Evolutionary conservation across 345 rosid species (phyloP), one percentile per base, ranked within the genome.

Genomic region (Fremontodendron californicum): DNA sequence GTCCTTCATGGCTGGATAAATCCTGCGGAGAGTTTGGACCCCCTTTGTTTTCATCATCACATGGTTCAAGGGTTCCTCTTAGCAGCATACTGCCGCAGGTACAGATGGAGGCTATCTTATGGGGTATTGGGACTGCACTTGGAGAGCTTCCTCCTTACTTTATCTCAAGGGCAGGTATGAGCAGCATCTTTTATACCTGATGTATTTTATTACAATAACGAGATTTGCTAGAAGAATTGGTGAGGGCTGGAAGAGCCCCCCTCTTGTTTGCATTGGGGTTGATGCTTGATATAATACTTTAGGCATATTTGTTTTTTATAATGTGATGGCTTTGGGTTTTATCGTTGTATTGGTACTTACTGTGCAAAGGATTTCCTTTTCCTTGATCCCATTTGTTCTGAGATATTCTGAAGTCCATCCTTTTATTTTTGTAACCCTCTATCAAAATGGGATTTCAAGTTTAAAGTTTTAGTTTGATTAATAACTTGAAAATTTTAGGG

Each of bases 121-220:
- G 99, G 99, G 99, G 99, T 43, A 18, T 96, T 58, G 99, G 99
- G 78, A 96, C 99, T 35, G 98, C 99, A 45, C 97, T 96, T 58
- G 99, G 99, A 65, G 99, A 96, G 85, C 98, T 96, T 86, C 99
- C 99, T 86, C 99, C 99, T 40, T 96, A 96, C 92, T 96, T 96
- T 83, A 92, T 96, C 81, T 91, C 99, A 76, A 91, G 99, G 78
- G 98, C 99, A 78, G 99, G 99, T 96, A 81, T 51, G 68, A 61
- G 29, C 33, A 31, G 51, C 39, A 6, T 27, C 45, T 33, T 60
- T 49, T 57, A 74, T 43, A 46, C 55, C 58, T 58, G 39, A 57
- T 35, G 0, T 55, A 39, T 73, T 54, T 25, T 27, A 49, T 19
- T 39, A 8, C 25, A 65, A 3, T 64, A 60, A 29, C 9, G 1